These are phyloP conservation scores for Fragaria nilgerrensis DNA, from an alignment of 306 rosid genomes.

Conservation along the genomic window DNA sequence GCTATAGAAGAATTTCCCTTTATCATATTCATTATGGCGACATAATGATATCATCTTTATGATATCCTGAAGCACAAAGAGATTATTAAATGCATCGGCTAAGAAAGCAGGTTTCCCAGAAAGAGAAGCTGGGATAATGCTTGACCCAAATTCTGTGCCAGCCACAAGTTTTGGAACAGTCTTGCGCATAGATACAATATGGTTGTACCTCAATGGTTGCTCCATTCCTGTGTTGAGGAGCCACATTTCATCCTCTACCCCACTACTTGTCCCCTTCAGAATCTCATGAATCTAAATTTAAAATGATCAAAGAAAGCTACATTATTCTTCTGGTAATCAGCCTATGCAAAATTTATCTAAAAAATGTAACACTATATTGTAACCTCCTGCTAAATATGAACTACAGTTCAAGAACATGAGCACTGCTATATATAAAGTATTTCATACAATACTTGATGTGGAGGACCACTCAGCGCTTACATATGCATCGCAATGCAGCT, in stretches of 20 bases:
- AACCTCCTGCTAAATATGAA: background rate
- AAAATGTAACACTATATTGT: background rate
- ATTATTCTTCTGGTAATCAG: background rate
- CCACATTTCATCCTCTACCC: slow-evolving; percentile 60
- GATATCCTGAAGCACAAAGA: slow-evolving; percentile 71
- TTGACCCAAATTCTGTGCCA: slow-evolving; percentile 57
- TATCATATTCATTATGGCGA: slow-evolving; percentile 49
- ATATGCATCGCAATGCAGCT: background rate
- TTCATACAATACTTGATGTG: background rate
- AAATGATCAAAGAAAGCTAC: slow-evolving; percentile 28
- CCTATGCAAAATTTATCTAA: slow-evolving; percentile 19
- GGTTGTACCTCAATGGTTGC: slow-evolving; percentile 39
- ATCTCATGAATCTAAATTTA: slow-evolving; percentile 63
- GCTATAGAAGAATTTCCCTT: slow-evolving; percentile 69
- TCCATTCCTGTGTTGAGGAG: slow-evolving; percentile 51
- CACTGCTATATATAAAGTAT: background rate
- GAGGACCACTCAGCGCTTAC: background rate
- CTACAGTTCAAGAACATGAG: background rate
- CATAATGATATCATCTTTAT: slow-evolving; percentile 44
- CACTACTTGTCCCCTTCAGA: slow-evolving; percentile 56
- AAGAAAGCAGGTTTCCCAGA: slow-evolving; percentile 58
- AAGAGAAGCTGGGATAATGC: slow-evolving; percentile 49
- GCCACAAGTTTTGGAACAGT: slow-evolving; percentile 32
- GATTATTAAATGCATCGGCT: slow-evolving; percentile 48
- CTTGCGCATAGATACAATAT: slow-evolving; percentile 37